A percentile compares a stretch with the other conserved stretches of the same genome.
Evolutionary conservation across 495 filamentous ascomycete species (phyloP).

Genomic region (Penicillium cinerascens): DNA sequence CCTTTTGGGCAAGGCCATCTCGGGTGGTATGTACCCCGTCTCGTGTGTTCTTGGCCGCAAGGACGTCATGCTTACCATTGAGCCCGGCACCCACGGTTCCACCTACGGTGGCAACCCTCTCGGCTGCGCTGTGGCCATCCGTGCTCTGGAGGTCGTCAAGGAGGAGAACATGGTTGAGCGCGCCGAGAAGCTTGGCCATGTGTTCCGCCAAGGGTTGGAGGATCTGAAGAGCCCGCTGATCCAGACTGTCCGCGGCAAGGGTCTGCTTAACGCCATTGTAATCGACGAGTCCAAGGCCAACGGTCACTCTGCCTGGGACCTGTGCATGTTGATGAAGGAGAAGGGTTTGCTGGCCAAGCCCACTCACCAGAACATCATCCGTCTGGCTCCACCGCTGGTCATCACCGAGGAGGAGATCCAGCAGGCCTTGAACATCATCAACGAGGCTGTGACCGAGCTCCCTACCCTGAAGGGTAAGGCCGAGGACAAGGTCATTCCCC

Average conservation of each 20-base stretch:
- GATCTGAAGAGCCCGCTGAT: constrained; percentile 75
- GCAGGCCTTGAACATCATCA: constrained; percentile 48
- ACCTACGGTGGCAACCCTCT: constrained; percentile 98
- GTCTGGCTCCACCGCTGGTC: constrained; percentile 54
- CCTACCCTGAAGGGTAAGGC: constrained; percentile 45
- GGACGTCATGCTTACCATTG: constrained; percentile 95
- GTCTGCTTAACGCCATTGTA: constrained; percentile 91
- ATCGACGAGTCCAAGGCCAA: constrained; percentile 87
- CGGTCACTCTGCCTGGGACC: constrained; percentile 91
- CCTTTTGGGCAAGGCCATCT: constrained; percentile 94
- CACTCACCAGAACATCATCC: constrained; percentile 94
- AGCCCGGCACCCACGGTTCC: constrained; percentile 93
- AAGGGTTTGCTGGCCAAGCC: constrained; percentile 97
- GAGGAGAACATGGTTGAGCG: constrained; percentile 85
- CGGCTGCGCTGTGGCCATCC: constrained; percentile 94
- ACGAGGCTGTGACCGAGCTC: constrained; percentile 46
- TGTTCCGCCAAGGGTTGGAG: constrained; percentile 77
- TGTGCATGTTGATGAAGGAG: constrained; percentile 92
- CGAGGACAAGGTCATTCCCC: constrained; percentile 47
- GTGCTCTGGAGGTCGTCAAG: constrained; percentile 88
- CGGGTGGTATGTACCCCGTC: constrained; percentile 97
- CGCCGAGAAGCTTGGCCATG: constrained; percentile 72
- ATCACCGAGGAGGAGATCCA: constrained; percentile 55
- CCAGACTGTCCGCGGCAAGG: constrained; percentile 82
- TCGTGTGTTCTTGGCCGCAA: constrained; percentile 86